Conservation (phyloP, 2,329 filamentous ascomycete genomes). For the Fusarium nisikadoi region DNA sequence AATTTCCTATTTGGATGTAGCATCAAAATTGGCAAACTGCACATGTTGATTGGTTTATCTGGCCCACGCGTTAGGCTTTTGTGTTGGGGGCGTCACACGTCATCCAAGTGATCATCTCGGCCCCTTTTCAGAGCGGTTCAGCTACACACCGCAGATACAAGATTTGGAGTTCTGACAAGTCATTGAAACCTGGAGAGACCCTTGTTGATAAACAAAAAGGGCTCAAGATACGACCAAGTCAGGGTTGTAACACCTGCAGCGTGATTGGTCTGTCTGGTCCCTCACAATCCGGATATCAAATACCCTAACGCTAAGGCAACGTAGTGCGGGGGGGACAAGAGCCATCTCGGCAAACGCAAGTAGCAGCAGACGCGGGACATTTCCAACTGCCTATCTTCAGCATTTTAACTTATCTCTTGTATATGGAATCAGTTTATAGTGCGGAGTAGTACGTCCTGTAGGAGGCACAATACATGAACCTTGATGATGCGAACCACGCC, state of each 20-base stretch:
- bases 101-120: background rate
- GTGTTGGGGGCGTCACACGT: background rate
- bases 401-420: background rate
- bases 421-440: background rate
- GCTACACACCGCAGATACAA: background rate
- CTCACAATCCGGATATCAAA: background rate
- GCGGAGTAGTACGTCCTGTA: no score
- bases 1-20: background rate
- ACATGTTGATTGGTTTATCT: background rate
- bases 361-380: background rate
- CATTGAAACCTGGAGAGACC: background rate
- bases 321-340: no score
- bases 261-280: background rate
- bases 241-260: rapidly evolving
- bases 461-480: background rate
- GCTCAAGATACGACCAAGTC: no score
- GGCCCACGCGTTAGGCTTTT: rapidly evolving
- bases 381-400: background rate
- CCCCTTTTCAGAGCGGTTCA: background rate
- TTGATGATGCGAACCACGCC: background rate
- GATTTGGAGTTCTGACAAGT: background rate
- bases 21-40: background rate
- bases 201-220: background rate
- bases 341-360: background rate
- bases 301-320: background rate